These are phyloP conservation scores for Bipolaris cookei DNA, from an alignment of 2,329 filamentous ascomycete genomes.

Conservation along the genomic window DNA sequence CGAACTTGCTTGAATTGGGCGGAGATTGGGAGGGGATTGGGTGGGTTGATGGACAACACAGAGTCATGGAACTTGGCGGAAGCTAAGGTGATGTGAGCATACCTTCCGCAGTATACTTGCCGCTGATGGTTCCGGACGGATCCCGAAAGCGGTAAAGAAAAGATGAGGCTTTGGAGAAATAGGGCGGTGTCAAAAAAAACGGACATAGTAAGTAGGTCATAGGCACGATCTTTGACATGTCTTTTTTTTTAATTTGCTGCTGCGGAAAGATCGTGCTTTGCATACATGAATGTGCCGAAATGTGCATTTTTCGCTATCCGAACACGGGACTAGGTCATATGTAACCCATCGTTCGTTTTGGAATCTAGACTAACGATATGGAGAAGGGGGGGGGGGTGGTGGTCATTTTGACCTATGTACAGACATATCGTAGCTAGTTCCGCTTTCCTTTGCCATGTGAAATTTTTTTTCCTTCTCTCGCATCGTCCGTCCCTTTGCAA, in stretches of 20 bases:
- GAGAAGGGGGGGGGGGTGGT: neutral
- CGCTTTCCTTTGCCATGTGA: neutral
- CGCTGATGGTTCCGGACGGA: neutral
- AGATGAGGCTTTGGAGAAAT: neutral
- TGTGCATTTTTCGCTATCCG: neutral
- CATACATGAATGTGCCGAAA: neutral
- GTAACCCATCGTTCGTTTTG: neutral
- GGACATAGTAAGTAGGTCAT: neutral
- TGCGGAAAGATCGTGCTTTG: neutral
- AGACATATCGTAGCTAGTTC: neutral
- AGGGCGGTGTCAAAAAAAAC: neutral
- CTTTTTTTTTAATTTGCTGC: neutral
- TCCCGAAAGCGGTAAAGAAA: neutral
- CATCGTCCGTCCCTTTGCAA: neutral
- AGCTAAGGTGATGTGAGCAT: conserved; percentile 10
- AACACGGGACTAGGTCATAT: neutral
- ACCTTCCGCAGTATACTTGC: conserved; percentile 1
- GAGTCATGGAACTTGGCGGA: conserved; percentile 3
- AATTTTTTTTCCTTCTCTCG: neutral
- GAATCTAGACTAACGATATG: neutral
- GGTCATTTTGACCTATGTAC: neutral
- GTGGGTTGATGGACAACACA: neutral
- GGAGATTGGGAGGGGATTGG: neutral
- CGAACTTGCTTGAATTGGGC: neutral
- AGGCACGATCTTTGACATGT: neutral